Evolutionary conservation across 805 yeast species (phyloP).

Genomic region (Candida coleopterorum): DNA sequence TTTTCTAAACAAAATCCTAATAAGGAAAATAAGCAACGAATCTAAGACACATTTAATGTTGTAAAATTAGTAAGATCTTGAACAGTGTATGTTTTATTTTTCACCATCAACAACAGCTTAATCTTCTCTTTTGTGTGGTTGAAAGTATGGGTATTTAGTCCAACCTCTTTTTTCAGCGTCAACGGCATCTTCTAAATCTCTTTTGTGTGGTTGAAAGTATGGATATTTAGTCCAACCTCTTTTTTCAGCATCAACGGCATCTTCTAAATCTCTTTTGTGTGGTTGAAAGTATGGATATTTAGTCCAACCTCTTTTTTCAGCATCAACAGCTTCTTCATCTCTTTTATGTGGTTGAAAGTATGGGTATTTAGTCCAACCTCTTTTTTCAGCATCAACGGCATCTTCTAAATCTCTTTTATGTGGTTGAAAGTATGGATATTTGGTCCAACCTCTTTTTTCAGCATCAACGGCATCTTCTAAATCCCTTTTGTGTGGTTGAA

Average conservation of each 20-base stretch:
- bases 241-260: slow-evolving; percentile 1
- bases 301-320: too few relatives aligned
- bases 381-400: too few relatives aligned
- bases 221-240: slow-evolving; percentile 5
- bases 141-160: slow-evolving; percentile 5
- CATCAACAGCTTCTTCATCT: too few relatives aligned
- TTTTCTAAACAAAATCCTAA: not conserved
- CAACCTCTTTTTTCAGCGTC: slow-evolving; percentile 5
- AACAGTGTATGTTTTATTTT: not conserved
- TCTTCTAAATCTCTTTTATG: too few relatives aligned
- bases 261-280: slow-evolving; percentile 4
- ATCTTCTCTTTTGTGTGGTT: slow-evolving; percentile 1
- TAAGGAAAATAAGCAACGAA: too few relatives aligned
- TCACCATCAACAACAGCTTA: too few relatives aligned
- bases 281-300: slow-evolving; percentile 5
- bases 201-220: slow-evolving; percentile 5
- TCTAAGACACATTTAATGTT: too few relatives aligned
- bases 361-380: slow-evolving; percentile 5
- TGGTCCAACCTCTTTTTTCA: slow-evolving; percentile 7
- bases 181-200: too few relatives aligned
- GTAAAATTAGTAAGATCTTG: too few relatives aligned
- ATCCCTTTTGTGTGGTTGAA: slow-evolving; percentile 6
- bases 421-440: slow-evolving; percentile 4
- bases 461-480: too few relatives aligned
- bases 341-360: slow-evolving; percentile 5